These are phyloP conservation scores for Lentinula sp. DNA, from an alignment of 768 basidiomycete species.

Conservation along the genomic window DNA sequence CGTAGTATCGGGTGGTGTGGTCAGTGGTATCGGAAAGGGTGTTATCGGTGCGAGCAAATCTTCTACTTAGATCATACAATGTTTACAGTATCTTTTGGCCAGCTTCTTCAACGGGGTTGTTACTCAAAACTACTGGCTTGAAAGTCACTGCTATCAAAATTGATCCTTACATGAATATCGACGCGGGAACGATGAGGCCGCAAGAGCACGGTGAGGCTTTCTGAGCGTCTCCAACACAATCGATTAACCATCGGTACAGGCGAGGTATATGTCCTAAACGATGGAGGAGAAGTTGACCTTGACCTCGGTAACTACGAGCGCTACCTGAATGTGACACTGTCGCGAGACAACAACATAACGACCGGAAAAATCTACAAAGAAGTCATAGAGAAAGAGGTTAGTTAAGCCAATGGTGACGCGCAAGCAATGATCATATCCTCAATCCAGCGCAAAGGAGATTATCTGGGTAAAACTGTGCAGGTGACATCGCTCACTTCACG, in stretches of 20 bases:
- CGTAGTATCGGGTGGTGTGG: conserved; percentile 92
- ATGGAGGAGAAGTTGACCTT: conserved; percentile 96
- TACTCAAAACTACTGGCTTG: conserved; percentile 90
- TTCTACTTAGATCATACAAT: conserved; percentile 11
- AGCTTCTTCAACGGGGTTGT: conserved; percentile 96
- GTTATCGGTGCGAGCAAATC: conserved; percentile 75
- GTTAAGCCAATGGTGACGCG: conserved; percentile 16
- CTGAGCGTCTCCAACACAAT: neutral
- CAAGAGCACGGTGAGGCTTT: conserved; percentile 87
- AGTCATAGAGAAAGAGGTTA: conserved; percentile 95
- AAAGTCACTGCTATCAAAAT: conserved; percentile 99
- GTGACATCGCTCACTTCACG: conserved; percentile 26
- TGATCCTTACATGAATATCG: conserved; percentile 99
- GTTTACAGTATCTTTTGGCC: conserved; percentile 10
- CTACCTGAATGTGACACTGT: conserved; percentile 91
- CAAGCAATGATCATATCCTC: neutral
- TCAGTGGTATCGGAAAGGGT: conserved; percentile 98
- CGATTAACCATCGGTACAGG: conserved; percentile 36
- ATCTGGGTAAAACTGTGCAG: conserved; percentile 96
- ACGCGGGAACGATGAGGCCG: conserved; percentile 98
- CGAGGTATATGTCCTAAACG: conserved; percentile 97
- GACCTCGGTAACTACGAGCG: conserved; percentile 99
- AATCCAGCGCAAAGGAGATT: conserved; percentile 72
- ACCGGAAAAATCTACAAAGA: conserved; percentile 97
- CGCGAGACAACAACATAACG: conserved; percentile 95